A percentile compares a stretch with the other conserved stretches of the same genome.
Conservation (phyloP, 805 yeast species). For the Kazachstania kunashirensis region DNA sequence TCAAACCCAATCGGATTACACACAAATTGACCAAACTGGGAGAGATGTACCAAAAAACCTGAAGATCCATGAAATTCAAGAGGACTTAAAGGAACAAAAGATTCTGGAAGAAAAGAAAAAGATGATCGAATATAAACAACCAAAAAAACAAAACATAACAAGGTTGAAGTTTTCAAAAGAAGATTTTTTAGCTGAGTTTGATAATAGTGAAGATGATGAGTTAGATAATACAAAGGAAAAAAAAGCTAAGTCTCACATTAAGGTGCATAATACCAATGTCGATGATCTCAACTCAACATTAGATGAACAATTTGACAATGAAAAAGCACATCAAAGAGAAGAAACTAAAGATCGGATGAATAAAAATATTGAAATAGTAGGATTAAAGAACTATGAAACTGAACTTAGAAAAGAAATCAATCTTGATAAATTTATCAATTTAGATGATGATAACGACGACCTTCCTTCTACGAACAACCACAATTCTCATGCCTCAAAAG, state of each 20-base stretch:
- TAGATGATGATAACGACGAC: constrained; percentile 13
- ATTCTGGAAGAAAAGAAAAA: background rate
- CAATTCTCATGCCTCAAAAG: constrained; percentile 22
- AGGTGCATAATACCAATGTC: too few species aligned
- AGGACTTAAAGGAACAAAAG: constrained; percentile 8
- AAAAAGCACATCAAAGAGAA: too few species aligned
- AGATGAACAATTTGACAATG: too few species aligned
- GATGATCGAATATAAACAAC: constrained; percentile 5
- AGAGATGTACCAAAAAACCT: constrained; percentile 3
- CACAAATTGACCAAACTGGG: background rate
- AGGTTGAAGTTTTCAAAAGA: constrained; percentile 14
- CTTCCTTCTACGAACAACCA: background rate
- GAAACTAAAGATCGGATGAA: too few species aligned
- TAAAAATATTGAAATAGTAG: constrained; percentile 4
- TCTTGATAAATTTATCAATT: constrained; percentile 9
- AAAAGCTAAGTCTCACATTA: too few species aligned
- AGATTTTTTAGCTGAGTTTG: constrained; percentile 17
- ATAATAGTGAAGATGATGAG: constrained; percentile 7
- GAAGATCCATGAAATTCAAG: constrained; percentile 14
- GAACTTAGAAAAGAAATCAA: constrained; percentile 11
- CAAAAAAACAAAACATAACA: background rate
- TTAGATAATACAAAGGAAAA: background rate
- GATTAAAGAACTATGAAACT: constrained; percentile 16
- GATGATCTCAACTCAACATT: too few species aligned
- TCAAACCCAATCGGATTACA: background rate